A percentile compares a stretch with the other conserved stretches of the same genome.
Conservation (phyloP, 148 eudicot species). For the Limonium bicolor region DNA sequence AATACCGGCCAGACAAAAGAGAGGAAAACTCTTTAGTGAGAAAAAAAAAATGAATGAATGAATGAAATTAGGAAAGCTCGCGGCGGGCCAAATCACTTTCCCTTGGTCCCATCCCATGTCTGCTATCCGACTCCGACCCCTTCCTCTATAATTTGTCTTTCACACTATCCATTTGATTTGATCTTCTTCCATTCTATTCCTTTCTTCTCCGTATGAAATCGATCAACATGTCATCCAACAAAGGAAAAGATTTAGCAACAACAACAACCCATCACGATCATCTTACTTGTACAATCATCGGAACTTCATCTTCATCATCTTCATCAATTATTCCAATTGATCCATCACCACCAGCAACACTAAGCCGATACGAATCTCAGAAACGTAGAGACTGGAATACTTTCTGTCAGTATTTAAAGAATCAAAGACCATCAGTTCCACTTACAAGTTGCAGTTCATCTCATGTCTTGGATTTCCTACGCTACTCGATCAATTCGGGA, state of each 20-base stretch:
- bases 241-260: conserved; percentile 18
- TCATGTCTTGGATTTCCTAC: conserved; percentile 47
- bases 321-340: too few species aligned
- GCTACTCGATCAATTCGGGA: conserved; percentile 35
- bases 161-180: not conserved
- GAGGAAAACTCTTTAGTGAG: conserved; percentile 21
- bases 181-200: conserved; percentile 4
- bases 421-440: conserved; percentile 50
- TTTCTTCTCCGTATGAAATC: not conserved
- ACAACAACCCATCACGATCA: not conserved
- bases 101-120: conserved; percentile 19
- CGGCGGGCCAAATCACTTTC: conserved; percentile 28
- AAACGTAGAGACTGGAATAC: conserved; percentile 80
- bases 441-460: conserved; percentile 40
- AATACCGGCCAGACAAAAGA: conserved; percentile 16
- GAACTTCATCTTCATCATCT: conserved; percentile 1
- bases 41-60: too few species aligned
- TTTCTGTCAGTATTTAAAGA: conserved; percentile 59
- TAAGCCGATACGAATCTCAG: conserved; percentile 66
- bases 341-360: conserved; percentile 19
- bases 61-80: too few species aligned
- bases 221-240: conserved; percentile 24
- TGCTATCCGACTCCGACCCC: conserved; percentile 18
- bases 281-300: not conserved
- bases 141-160: conserved; percentile 14